phyloP scores from a whole-genome alignment of 1,284 basidiomycete genomes.

The Cutaneotrichosporon sp. region DNA sequence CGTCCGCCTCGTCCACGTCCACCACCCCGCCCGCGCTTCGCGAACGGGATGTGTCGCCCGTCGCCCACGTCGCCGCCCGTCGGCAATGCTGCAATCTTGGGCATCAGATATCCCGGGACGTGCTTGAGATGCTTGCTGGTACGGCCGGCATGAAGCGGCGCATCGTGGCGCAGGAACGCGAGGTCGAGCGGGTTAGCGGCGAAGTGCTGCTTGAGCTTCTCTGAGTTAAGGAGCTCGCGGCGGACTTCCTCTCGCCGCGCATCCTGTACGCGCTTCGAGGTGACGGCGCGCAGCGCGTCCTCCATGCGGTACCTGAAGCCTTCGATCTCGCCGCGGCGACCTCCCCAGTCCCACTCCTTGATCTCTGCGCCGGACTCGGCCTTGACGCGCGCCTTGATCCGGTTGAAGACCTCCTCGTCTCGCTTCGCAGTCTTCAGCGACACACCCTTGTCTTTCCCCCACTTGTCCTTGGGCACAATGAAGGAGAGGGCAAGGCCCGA shows the following conservation, averaged over 20 bases:
- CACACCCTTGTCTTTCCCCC: slow-evolving; percentile 67
- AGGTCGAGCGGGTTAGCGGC: slow-evolving; percentile 95
- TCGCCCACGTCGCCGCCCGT: slow-evolving; percentile 39
- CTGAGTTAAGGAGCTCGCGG: slow-evolving; percentile 87
- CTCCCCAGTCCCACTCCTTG: slow-evolving; percentile 92
- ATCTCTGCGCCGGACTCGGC: slow-evolving; percentile 70
- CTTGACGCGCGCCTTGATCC: slow-evolving; percentile 71
- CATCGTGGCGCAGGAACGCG: slow-evolving; percentile 91
- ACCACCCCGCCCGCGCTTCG: slow-evolving; percentile 36
- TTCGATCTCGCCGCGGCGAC: slow-evolving; percentile 74
- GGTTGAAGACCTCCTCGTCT: slow-evolving; percentile 75
- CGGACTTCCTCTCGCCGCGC: slow-evolving; percentile 93
- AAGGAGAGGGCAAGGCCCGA: slow-evolving; percentile 91
- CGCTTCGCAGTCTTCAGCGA: slow-evolving; percentile 62
- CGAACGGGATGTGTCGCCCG: slow-evolving; percentile 40
- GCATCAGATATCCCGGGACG: slow-evolving; percentile 89
- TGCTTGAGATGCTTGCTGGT: slow-evolving; percentile 93
- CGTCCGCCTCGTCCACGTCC: slow-evolving; percentile 34
- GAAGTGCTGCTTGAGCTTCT: slow-evolving; percentile 97
- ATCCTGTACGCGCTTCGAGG: slow-evolving; percentile 79
- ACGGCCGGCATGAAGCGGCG: slow-evolving; percentile 81
- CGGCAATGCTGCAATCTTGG: slow-evolving; percentile 65
- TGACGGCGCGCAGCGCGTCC: slow-evolving; percentile 87
- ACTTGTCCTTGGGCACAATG: slow-evolving; percentile 71
- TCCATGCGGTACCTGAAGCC: slow-evolving; percentile 99